Base-by-base conservation (phyloP, 2,329 filamentous ascomycete genomes). In the Cyphellophora attinorum region DNA sequence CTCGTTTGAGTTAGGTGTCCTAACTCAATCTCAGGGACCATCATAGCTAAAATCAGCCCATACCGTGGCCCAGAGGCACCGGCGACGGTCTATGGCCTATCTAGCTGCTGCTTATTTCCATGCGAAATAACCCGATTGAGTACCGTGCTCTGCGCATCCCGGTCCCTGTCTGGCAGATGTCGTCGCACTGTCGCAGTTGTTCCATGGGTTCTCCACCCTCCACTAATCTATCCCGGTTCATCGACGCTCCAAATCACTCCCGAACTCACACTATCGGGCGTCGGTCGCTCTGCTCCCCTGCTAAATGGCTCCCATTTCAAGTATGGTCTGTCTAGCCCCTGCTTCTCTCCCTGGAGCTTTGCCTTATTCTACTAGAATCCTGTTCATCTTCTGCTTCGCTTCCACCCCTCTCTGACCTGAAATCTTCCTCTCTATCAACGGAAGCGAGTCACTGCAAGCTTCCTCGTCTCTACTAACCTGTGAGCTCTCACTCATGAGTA, bases 371-470 rank as follows among this genome's bases (percentile, higher is more conserved):
- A 8, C 8, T n/a, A 25, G 8, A n/a, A 25, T n/a, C n/a, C 8
- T n/a, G 21, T 25, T 25, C 21, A 8, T 25, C 21, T 8, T 25
- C n/a, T 25, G 21, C 21, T 25, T 25, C 21, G 21, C 21, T 25
- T 25, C 21, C 21, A 25, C 21, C 21, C 21, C 21, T 25, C 21
- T 25, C 21, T n/a, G 21, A 25, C 21, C 21, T 25, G 21, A 25
- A 25, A 25, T 25, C 21, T 25, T 25, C n/a, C 21, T n/a, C n/a
- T n/a, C 21, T 25, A 8, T 25, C 21, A 8, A 25, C 21, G 21
- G 8, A n/a, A n/a, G n/a, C n/a, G n/a, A n/a, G n/a, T n/a, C n/a
- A n/a, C n/a, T n/a, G n/a, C n/a, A n/a, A n/a, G n/a, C n/a, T n/a
- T n/a, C n/a, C n/a, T n/a, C n/a, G n/a, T n/a, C n/a, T n/a, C n/a